Evolutionary conservation across 768 basidiomycete genomes (phyloP).

Genomic region (Lentinula lateritia): DNA sequence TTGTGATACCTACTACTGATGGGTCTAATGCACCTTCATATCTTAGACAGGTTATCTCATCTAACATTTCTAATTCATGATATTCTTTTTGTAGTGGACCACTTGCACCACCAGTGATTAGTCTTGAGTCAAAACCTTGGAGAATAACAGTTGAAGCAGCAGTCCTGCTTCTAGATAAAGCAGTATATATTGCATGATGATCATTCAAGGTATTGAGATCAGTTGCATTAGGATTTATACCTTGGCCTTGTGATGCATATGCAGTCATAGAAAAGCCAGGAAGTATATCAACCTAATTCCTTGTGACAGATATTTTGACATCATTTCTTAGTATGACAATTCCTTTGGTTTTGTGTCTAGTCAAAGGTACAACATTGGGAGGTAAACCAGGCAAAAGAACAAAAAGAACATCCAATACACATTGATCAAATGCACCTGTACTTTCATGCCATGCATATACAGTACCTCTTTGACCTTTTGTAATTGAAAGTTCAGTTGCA

Average conservation of each 20-base stretch:
- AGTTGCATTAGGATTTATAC: slow-evolving; percentile 21
- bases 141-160: slow-evolving; percentile 17
- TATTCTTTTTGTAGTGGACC: slow-evolving; percentile 13
- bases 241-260: slow-evolving; percentile 26
- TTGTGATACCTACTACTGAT: not conserved
- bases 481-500: slow-evolving; percentile 28
- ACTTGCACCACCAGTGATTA: slow-evolving; percentile 9
- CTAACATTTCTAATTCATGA: slow-evolving; percentile 18
- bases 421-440: slow-evolving; percentile 4
- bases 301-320: slow-evolving; percentile 8
- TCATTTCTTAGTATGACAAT: slow-evolving; percentile 14
- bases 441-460: slow-evolving; percentile 20
- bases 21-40: not conserved
- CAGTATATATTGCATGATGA: too few species aligned
- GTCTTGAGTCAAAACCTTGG: slow-evolving; percentile 11
- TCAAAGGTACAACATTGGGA: slow-evolving; percentile 24
- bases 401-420: slow-evolving; percentile 22
- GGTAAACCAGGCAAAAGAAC: slow-evolving; percentile 20
- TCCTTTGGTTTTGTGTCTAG: slow-evolving; percentile 4
- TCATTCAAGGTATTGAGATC: slow-evolving; percentile 20
- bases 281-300: slow-evolving; percentile 2
- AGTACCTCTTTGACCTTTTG: slow-evolving; percentile 24
- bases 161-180: slow-evolving; percentile 9
- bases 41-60: slow-evolving; percentile 15
- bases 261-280: slow-evolving; percentile 29